Conservation (phyloP, 768 basidiomycete species). For the Albatrellus ellisii region DNA sequence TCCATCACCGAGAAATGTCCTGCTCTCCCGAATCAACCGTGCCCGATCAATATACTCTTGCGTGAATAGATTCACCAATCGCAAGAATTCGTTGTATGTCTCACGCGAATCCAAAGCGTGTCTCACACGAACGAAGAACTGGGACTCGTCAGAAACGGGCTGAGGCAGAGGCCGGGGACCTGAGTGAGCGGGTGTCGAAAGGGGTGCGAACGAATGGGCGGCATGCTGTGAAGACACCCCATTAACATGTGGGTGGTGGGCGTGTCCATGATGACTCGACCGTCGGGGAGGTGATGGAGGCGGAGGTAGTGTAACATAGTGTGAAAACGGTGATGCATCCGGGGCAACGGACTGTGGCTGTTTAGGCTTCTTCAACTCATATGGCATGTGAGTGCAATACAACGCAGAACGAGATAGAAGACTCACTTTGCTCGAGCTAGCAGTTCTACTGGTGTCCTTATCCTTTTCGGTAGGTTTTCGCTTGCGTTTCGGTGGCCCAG, state of each 20-base stretch:
- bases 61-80: slow-evolving; percentile 87
- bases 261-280: slow-evolving; percentile 8
- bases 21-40: slow-evolving; percentile 68
- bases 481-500: slow-evolving; percentile 58
- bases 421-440: slow-evolving; percentile 13
- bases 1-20: slow-evolving; percentile 58
- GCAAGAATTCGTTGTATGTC: slow-evolving; percentile 88
- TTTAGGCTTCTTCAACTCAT: slow-evolving; percentile 15
- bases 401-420: neutral
- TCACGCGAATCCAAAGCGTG: slow-evolving; percentile 58
- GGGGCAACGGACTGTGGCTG: slow-evolving; percentile 16
- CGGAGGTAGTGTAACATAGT: slow-evolving; percentile 16
- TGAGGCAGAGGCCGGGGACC: slow-evolving; percentile 11
- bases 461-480: slow-evolving; percentile 39
- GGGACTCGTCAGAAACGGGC: slow-evolving; percentile 37
- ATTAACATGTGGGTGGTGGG: slow-evolving; percentile 11
- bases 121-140: slow-evolving; percentile 89
- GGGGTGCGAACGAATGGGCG: slow-evolving; percentile 2
- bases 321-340: slow-evolving; percentile 16
- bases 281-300: slow-evolving; percentile 19
- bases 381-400: neutral
- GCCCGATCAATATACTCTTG: slow-evolving; percentile 87
- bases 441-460: slow-evolving; percentile 13
- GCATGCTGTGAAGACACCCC: no score
- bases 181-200: slow-evolving; percentile 1